phyloP scores from a whole-genome alignment of 345 rosid species.

The Eucalyptus pauciflora region DNA sequence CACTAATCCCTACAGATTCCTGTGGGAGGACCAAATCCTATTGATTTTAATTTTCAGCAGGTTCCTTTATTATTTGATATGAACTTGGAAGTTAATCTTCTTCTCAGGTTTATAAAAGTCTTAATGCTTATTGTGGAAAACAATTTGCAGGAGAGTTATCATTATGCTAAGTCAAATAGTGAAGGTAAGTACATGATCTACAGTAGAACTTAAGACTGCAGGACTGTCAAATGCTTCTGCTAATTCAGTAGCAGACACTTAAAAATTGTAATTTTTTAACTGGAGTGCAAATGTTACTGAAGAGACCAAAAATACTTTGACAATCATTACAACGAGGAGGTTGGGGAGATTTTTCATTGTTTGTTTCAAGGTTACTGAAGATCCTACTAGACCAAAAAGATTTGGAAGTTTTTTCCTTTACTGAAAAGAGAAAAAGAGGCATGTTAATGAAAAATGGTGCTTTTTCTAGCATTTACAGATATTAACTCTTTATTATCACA shows the following conservation, averaged over 20 bases:
- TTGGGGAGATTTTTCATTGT: not conserved
- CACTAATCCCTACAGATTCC: not conserved
- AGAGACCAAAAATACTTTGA: not conserved
- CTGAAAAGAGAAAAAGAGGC: not conserved
- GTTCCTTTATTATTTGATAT: no score
- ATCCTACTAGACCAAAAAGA: not conserved
- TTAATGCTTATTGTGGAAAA: no score
- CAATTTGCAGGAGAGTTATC: not conserved
- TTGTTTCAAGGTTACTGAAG: not conserved
- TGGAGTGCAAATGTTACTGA: not conserved
- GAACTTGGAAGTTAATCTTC: not conserved
- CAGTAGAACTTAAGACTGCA: not conserved
- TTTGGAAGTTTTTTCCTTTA: no score
- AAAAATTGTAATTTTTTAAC: no score
- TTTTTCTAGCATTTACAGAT: not conserved
- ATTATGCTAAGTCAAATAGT: not conserved
- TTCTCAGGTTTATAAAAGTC: not conserved
- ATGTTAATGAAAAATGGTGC: not conserved
- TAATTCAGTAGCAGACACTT: not conserved
- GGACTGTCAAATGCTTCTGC: not conserved
- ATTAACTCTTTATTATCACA: not conserved
- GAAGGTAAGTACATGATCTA: not conserved
- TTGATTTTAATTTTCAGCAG: not conserved
- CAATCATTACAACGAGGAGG: not conserved
- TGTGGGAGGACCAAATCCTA: not conserved